Percentiles rank a stretch among this genome's conserved stretches.
Conservation (phyloP, 257 asterid genomes). For the Scutellaria baicalensis region DNA sequence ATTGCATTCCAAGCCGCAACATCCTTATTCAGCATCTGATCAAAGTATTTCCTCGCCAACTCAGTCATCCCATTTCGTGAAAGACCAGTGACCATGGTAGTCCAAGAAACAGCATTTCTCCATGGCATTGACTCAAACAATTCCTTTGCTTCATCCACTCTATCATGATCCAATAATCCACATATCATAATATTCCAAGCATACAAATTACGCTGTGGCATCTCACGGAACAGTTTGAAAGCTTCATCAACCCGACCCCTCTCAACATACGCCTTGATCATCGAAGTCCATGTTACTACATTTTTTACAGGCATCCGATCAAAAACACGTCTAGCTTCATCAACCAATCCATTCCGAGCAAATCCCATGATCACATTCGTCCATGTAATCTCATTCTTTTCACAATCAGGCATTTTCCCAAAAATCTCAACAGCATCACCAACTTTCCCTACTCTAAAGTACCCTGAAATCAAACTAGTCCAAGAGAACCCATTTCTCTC, state of each 20-base stretch:
- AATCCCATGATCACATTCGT: conserved; percentile 42
- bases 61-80: conserved; percentile 46
- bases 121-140: conserved; percentile 42
- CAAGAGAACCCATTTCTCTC: conserved; percentile 48
- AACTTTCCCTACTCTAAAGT: conserved; percentile 38
- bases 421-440: conserved; percentile 37
- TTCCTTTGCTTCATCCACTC: conserved; percentile 38
- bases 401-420: conserved; percentile 39
- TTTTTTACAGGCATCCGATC: conserved; percentile 39
- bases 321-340: conserved; percentile 46
- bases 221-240: conserved; percentile 32
- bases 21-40: conserved; percentile 54
- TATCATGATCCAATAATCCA: conserved; percentile 37
- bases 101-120: conserved; percentile 54
- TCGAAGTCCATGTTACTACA: conserved; percentile 50
- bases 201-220: conserved; percentile 41
- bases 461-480: conserved; percentile 60
- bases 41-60: conserved; percentile 45
- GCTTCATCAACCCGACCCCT: conserved; percentile 36
- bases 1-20: conserved; percentile 63
- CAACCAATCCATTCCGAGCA: conserved; percentile 37
- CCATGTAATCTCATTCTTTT: conserved; percentile 49
- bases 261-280: conserved; percentile 44
- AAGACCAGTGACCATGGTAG: conserved; percentile 52
- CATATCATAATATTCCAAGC: conserved; percentile 47